phyloP scores from a whole-genome alignment of 2,329 filamentous ascomycete genomes.

The Ceratocystis variospora region DNA sequence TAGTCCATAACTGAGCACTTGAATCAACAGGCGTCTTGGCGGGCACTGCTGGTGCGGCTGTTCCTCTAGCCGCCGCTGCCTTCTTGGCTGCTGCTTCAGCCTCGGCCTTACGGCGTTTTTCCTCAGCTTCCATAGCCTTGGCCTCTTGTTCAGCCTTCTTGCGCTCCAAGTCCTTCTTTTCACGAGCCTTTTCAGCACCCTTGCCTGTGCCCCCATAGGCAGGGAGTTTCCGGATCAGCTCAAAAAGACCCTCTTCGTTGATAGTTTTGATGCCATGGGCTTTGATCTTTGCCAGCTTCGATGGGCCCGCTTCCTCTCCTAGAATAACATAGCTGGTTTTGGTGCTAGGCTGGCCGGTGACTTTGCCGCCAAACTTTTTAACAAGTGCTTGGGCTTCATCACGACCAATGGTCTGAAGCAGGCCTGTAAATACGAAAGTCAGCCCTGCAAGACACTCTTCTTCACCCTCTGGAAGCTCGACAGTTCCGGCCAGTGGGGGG shows the following conservation, averaged over 20 bases:
- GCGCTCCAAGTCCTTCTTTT: constrained; percentile 75
- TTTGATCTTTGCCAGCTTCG: constrained; percentile 76
- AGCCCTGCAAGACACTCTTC: constrained; percentile 84
- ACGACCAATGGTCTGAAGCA: constrained; percentile 64
- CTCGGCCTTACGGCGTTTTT: constrained; percentile 44
- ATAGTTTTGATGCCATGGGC: constrained; percentile 77
- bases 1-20: constrained; percentile 70
- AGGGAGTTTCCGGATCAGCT: constrained; percentile 66
- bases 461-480: constrained; percentile 65
- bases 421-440: constrained; percentile 88
- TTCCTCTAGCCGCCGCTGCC: constrained; percentile 26
- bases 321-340: constrained; percentile 93
- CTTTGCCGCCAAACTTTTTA: constrained; percentile 87
- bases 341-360: constrained; percentile 69
- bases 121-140: constrained; percentile 72
- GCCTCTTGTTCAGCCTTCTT: constrained; percentile 69
- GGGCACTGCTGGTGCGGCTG: constrained; percentile 29
- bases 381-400: constrained; percentile 77
- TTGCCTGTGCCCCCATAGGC: constrained; percentile 78
- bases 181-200: constrained; percentile 69
- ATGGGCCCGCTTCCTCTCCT: constrained; percentile 80
- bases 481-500: constrained; percentile 47
- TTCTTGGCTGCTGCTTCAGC: constrained; percentile 38
- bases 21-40: constrained; percentile 29
- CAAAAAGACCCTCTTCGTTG: constrained; percentile 82